Evolutionary conservation across 2,329 filamentous ascomycete genomes (phyloP), one percentile per base, ranked within the genome.

Genomic region (Ceratocystis ficicola): DNA sequence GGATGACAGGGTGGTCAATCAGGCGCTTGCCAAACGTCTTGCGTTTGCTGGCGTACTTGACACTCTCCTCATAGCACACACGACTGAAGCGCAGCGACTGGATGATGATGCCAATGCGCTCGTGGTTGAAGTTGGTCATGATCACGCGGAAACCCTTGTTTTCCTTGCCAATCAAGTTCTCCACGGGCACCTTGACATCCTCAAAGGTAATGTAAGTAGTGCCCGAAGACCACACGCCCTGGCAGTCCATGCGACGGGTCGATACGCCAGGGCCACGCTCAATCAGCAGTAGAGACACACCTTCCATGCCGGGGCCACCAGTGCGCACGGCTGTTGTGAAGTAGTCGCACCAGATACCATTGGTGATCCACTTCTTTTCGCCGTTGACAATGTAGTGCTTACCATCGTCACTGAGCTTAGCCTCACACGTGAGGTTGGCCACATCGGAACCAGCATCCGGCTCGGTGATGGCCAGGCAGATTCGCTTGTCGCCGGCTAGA

Each of bases 331-430:
- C 94, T 15, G 90, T 95, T 65, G 94, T 97, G 81, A 97, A 97
- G 80, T 97, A 99, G 76, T 99, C 94, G 69, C 82, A 84, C 90
- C 91, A 96, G 73, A 96, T 85, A 73, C 94, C 94, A 77, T 99
- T 99, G 72, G 93, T 97, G 76, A 97, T 97, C 93, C 94, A 97
- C 80, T 99, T 99, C 88, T 99, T 97, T 84, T 96, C 93, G 65
- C 94, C 94, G 73, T 97, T 99, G 77, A 99, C 94, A 71, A 97
- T 97, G 78, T 95, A 99, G 79, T 97, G 90, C 81, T 97, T 97
- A 73, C 94, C 94, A 72, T 99, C 94, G 71, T 94, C 89, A 69
- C 84, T 89, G 67, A 97, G 83, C 81, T 96, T 96, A 30, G 94
- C 94, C 80, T 97, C 92, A 76, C 93, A 97, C 15, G 87, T 94